Evolutionary conservation across 2,329 filamentous ascomycete genomes (phyloP).

Genomic region (Monilinia vaccinii-corymbosi): DNA sequence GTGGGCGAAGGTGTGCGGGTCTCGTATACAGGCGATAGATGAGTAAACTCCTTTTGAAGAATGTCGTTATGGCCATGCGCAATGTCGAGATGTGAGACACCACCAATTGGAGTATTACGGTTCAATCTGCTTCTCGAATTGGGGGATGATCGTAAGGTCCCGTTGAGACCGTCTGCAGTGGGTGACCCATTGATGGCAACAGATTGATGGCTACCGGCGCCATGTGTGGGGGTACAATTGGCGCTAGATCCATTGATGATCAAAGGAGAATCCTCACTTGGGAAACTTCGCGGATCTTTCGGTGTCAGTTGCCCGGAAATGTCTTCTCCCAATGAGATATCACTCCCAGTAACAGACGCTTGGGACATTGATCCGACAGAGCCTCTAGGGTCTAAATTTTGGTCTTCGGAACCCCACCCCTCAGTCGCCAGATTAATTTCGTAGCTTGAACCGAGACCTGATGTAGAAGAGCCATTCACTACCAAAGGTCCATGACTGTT

Average conservation of each 20-base stretch:
- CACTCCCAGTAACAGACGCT: constrained; percentile 20
- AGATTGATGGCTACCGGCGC: constrained; percentile 8
- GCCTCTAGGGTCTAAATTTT: constrained; percentile 13
- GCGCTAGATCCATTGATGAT: constrained; percentile 23
- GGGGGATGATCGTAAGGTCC: constrained; percentile 22
- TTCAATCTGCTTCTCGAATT: constrained; percentile 20
- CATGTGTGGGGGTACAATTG: constrained; percentile 8
- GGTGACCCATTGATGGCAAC: constrained; percentile 15
- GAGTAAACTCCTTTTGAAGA: constrained; percentile 27
- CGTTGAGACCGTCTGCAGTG: constrained; percentile 16
- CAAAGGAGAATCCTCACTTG: constrained; percentile 16
- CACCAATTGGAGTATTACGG: constrained; percentile 24
- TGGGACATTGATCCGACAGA: constrained; percentile 26
- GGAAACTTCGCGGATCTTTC: constrained; percentile 16
- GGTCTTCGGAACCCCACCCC: constrained; percentile 22
- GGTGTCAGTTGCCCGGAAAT: constrained; percentile 23
- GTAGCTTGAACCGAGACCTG: background rate
- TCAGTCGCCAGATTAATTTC: constrained; percentile 18
- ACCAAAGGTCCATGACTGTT: constrained; percentile 25
- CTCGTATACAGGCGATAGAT: constrained; percentile 67
- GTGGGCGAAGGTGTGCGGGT: constrained; percentile 62
- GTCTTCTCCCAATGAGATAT: constrained; percentile 19
- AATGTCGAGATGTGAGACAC: constrained; percentile 28
- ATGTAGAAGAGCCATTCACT: constrained; percentile 24
- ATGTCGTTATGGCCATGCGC: constrained; percentile 20